Evolutionary conservation across 805 yeast species (phyloP), one percentile per base, ranked within the genome.

Genomic region (Kuraishia ogatae): DNA sequence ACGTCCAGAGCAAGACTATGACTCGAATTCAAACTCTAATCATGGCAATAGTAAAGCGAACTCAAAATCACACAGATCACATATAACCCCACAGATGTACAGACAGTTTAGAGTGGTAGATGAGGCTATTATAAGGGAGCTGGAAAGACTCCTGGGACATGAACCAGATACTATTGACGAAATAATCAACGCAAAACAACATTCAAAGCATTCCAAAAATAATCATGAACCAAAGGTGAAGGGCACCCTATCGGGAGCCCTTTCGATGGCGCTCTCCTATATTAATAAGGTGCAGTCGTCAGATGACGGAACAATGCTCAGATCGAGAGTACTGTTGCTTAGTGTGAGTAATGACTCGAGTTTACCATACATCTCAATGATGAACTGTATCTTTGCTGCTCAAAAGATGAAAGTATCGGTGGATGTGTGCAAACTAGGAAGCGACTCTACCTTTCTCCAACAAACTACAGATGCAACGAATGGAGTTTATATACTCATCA

Each of bases 371-470:
- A 89, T 93, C 50, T 88, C 97, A 3, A 84, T 90, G 50, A 94
- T 94, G 98, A 94, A 94, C 69, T 80, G 94, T 57, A 93, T 94
- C 29, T 94, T 94, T 71, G 93, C 97, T 0, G 97, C 98, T 0
- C 97, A 94, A 61, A 93, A 92, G 68, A 80, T 87, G 87, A 85
- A 84, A 62, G 82, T 92, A 19, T 87, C 97, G 1, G 83, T 94
- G 22, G 98, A 94, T 68, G 92, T 92, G 13, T 93, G 96, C 57
- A 91, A 92, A 64, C 72, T 94, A 28, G 86, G 86, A 0, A 60
- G 64, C 8, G 82, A 82, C 58, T 84, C 96, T 1, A 87, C 96
- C 2, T 93, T 91, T 66, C 72, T 94, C 57, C 98, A 94, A 66
- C 99, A 94, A 66, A 97, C 98, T 0, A 81, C 96, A 0, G 99